phyloP scores from a whole-genome alignment of 192 early-diverging fungal species.

The Borealophlyctis nickersoniae region DNA sequence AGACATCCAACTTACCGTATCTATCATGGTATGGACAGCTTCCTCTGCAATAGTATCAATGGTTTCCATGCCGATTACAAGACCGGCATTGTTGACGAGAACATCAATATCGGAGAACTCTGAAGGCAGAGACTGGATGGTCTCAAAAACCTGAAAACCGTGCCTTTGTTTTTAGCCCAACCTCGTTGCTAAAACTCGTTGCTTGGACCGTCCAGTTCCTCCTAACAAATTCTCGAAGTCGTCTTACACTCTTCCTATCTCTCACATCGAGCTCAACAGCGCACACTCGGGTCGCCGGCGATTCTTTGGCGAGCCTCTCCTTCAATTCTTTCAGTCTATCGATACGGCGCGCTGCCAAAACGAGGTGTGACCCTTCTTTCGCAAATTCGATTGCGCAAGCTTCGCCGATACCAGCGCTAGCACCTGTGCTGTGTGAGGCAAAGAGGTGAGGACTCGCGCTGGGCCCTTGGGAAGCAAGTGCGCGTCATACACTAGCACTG shows the following conservation, averaged over 20 bases:
- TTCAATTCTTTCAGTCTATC: conserved; percentile 64
- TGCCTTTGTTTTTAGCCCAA: background rate
- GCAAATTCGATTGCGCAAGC: conserved; percentile 70
- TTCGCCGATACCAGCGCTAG: conserved; percentile 68
- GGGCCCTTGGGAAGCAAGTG: no score
- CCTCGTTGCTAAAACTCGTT: background rate
- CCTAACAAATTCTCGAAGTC: no score
- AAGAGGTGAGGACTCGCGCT: background rate
- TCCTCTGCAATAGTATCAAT: conserved; percentile 60
- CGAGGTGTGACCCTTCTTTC: conserved; percentile 54
- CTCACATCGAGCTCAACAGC: conserved; percentile 72
- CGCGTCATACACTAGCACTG: conserved; percentile 22
- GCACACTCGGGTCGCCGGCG: conserved; percentile 56
- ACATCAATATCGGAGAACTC: conserved; percentile 68
- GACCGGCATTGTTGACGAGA: conserved; percentile 88
- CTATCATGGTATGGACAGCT: conserved; percentile 73
- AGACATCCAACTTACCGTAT: no score
- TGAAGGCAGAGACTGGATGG: conserved; percentile 46
- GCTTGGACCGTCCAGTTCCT: background rate
- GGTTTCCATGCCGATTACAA: conserved; percentile 70
- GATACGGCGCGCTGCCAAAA: conserved; percentile 44
- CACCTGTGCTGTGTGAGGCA: conserved; percentile 52
- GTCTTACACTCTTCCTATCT: conserved; percentile 40
- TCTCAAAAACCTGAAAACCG: conserved; percentile 14
- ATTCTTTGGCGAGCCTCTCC: conserved; percentile 37